These are phyloP conservation scores for Huntiella savannae DNA, from an alignment of 2,329 filamentous ascomycete genomes.

Conservation along the genomic window DNA sequence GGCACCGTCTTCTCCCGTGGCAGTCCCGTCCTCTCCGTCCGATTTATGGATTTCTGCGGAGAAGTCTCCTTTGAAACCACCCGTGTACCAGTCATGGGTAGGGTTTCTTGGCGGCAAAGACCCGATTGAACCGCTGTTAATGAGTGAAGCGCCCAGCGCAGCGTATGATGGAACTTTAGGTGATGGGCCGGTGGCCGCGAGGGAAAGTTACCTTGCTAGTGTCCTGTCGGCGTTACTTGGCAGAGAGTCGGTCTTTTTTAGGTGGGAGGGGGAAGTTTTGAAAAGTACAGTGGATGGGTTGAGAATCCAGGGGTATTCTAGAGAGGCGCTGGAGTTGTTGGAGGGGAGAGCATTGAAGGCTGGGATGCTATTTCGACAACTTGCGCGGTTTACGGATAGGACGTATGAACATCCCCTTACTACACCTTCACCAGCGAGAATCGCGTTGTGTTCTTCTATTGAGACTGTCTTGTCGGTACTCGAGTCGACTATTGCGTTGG, in stretches of 20 bases:
- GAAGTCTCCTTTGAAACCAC: slow-evolving; percentile 15
- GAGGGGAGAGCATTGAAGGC: slow-evolving; percentile 28
- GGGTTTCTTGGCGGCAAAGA: slow-evolving; percentile 28
- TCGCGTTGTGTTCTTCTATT: slow-evolving; percentile 33
- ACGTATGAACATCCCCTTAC: slow-evolving; percentile 23
- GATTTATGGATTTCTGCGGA: slow-evolving; percentile 31
- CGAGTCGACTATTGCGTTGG: slow-evolving; percentile 29
- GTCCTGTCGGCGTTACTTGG: slow-evolving; percentile 50
- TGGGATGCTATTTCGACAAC: slow-evolving; percentile 27
- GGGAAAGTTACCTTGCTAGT: slow-evolving; percentile 32
- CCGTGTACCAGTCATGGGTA: slow-evolving; percentile 49
- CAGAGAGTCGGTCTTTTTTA: slow-evolving; percentile 52
- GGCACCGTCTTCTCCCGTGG: background rate
- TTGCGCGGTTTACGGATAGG: slow-evolving; percentile 27
- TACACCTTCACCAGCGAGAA: slow-evolving; percentile 26
- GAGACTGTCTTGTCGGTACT: slow-evolving; percentile 29
- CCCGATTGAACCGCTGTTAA: slow-evolving; percentile 30
- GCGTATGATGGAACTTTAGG: slow-evolving; percentile 45
- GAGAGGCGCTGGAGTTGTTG: slow-evolving; percentile 27
- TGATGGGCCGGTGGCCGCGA: slow-evolving; percentile 23
- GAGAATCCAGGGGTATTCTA: slow-evolving; percentile 37
- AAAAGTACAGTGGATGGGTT: slow-evolving; percentile 25
- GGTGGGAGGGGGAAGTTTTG: slow-evolving; percentile 39
- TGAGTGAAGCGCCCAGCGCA: slow-evolving; percentile 48
- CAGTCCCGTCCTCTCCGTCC: background rate